phyloP scores from a whole-genome alignment of 805 yeast genomes.

The Wickerhamiella azymoides region DNA sequence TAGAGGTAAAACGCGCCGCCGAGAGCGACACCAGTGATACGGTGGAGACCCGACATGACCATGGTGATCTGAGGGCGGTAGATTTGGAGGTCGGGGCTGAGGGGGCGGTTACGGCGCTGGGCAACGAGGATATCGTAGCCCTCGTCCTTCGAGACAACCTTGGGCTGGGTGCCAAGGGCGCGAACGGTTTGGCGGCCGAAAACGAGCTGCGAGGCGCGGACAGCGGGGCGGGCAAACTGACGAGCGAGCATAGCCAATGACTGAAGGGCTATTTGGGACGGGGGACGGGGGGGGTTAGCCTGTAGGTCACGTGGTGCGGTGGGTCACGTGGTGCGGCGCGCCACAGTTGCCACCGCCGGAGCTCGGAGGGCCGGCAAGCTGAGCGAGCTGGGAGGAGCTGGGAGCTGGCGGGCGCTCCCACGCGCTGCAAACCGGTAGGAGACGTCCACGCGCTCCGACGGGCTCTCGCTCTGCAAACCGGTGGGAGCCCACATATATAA shows the following conservation, averaged over 20 bases:
- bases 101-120: conserved; percentile 80
- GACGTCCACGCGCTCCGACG: no score
- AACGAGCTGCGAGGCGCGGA: conserved; percentile 10
- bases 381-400: no score
- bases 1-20: conserved; percentile 69
- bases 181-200: conserved; percentile 2
- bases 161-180: conserved; percentile 22
- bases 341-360: no score
- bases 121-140: conserved; percentile 58
- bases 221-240: conserved; percentile 6
- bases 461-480: no score
- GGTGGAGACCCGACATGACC: conserved; percentile 67
- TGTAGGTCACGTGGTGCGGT: background rate
- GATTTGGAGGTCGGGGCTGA: conserved; percentile 79
- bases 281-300: no score
- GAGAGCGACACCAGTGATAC: conserved; percentile 75
- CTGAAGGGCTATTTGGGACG: background rate
- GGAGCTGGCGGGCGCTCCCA: no score
- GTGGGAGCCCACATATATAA: no score
- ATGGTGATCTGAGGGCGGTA: conserved; percentile 85
- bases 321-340: no score
- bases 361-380: no score
- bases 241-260: conserved; percentile 8
- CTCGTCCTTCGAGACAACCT: conserved; percentile 41
- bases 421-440: background rate